A percentile compares a stretch with the other conserved stretches of the same genome.
These are phyloP conservation scores for Hirsutella minnesotensis DNA, from an alignment of 2,329 filamentous ascomycete genomes.

Conservation along the genomic window DNA sequence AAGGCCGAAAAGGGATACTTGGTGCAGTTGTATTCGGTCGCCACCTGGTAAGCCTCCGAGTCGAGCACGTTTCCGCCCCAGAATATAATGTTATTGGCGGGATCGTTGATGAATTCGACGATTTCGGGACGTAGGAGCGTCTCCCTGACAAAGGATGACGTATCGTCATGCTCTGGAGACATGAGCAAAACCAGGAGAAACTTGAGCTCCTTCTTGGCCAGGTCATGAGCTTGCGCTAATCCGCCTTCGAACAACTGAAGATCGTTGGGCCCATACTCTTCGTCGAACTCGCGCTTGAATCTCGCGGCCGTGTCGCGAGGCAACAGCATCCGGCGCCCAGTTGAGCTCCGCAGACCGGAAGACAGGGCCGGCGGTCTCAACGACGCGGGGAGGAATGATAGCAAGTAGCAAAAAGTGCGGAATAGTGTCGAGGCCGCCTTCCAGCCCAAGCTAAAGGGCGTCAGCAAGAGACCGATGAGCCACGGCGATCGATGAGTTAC, in stretches of 20 bases:
- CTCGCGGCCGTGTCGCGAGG: conserved; percentile 80
- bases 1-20: conserved; percentile 86
- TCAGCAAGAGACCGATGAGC: conserved; percentile 64
- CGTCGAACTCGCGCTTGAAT: conserved; percentile 88
- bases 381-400: conserved; percentile 66
- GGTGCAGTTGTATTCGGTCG: conserved; percentile 75
- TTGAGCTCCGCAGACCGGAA: conserved; percentile 45
- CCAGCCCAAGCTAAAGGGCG: conserved; percentile 72
- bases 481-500: conserved; percentile 60
- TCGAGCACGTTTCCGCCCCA: conserved; percentile 93
- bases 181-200: conserved; percentile 82
- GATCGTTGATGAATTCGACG: conserved; percentile 59
- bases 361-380: conserved; percentile 43
- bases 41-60: conserved; percentile 86
- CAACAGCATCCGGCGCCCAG: conserved; percentile 62
- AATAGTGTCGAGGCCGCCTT: conserved; percentile 57
- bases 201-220: conserved; percentile 82
- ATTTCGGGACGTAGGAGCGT: conserved; percentile 71
- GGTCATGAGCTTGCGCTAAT: conserved; percentile 82
- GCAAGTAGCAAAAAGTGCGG: conserved; percentile 62
- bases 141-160: conserved; percentile 64
- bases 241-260: conserved; percentile 78
- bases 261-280: conserved; percentile 67
- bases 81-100: conserved; percentile 67
- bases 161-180: conserved; percentile 92